Conservation (phyloP, 108 stramenopile species). For the Seminavis robusta region DNA sequence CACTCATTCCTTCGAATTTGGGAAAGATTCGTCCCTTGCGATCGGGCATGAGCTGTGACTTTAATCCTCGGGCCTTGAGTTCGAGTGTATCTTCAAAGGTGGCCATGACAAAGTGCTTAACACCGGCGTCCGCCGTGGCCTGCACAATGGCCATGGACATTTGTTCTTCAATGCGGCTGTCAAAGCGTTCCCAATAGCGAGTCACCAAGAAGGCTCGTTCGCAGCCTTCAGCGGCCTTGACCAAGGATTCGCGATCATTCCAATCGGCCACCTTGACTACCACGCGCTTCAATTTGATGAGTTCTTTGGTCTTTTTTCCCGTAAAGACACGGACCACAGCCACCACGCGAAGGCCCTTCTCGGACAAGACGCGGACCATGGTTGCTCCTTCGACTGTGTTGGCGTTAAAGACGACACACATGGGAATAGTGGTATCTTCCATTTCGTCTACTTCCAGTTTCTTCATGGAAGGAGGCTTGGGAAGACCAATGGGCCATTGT, state of each 20-base stretch:
- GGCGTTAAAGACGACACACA: constrained; percentile 46
- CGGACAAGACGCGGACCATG: constrained; percentile 41
- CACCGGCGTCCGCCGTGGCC: constrained; percentile 29
- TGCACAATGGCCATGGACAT: constrained; percentile 35
- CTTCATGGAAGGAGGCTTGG: constrained; percentile 7
- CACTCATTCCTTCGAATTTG: constrained; percentile 38
- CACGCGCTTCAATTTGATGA: constrained; percentile 43
- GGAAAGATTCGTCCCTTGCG: constrained; percentile 44
- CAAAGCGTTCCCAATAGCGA: constrained; percentile 50
- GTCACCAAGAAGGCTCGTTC: constrained; percentile 39
- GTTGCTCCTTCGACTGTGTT: constrained; percentile 47
- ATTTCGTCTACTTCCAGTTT: constrained; percentile 2
- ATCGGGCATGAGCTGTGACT: constrained; percentile 39
- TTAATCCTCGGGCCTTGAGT: constrained; percentile 18
- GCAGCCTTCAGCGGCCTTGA: constrained; percentile 38
- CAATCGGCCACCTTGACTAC: constrained; percentile 47
- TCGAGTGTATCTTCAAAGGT: constrained; percentile 48
- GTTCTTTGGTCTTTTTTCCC: constrained; percentile 32
- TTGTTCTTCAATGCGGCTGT: constrained; percentile 41
- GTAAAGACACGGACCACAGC: constrained; percentile 49
- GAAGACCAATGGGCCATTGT: constrained; percentile 8
- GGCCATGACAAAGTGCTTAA: constrained; percentile 35
- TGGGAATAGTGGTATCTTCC: too few relatives aligned
- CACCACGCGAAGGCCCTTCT: constrained; percentile 39
- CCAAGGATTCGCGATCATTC: constrained; percentile 30